Conservation (phyloP, 768 basidiomycete species). For the Leccinum sublutescens region DNA sequence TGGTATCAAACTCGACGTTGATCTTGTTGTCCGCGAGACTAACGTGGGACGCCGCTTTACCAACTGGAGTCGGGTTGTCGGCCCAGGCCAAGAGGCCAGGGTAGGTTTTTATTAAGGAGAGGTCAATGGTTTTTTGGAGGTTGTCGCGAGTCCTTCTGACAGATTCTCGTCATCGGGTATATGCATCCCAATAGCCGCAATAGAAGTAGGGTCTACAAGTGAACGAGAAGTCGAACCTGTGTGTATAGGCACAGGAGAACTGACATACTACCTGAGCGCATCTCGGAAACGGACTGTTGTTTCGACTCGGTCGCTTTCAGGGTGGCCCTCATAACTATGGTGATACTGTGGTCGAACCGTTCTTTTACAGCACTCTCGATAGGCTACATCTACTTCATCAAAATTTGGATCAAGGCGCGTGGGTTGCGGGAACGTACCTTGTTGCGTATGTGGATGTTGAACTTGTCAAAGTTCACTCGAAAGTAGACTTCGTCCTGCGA, state of each 20-base stretch:
- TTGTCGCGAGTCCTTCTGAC: conserved; percentile 10
- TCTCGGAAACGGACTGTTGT: conserved; percentile 59
- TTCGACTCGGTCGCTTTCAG: conserved; percentile 67
- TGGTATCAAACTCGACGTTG: no score
- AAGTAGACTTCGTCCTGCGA: conserved; percentile 70
- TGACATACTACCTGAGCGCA: conserved; percentile 62
- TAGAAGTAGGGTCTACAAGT: conserved; percentile 58
- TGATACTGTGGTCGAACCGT: conserved; percentile 76
- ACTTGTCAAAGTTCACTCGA: conserved; percentile 86
- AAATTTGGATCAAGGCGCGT: not conserved
- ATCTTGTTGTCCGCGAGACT: not conserved
- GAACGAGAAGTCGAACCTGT: conserved; percentile 24
- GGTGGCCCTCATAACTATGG: conserved; percentile 65
- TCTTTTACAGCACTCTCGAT: conserved; percentile 74
- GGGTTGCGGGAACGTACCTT: conserved; percentile 45
- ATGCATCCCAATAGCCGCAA: conserved; percentile 64
- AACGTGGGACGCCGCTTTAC: no score
- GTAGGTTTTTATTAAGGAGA: no score
- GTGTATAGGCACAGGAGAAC: not conserved
- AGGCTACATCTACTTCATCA: conserved; percentile 50
- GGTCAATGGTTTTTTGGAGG: no score
- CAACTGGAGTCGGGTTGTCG: no score
- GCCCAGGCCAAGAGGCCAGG: conserved; percentile 59
- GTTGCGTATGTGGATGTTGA: conserved; percentile 81
- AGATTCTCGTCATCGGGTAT: conserved; percentile 53